Base-by-base conservation (phyloP, 768 basidiomycete genomes). In the Lyophyllum shimeji region DNA sequence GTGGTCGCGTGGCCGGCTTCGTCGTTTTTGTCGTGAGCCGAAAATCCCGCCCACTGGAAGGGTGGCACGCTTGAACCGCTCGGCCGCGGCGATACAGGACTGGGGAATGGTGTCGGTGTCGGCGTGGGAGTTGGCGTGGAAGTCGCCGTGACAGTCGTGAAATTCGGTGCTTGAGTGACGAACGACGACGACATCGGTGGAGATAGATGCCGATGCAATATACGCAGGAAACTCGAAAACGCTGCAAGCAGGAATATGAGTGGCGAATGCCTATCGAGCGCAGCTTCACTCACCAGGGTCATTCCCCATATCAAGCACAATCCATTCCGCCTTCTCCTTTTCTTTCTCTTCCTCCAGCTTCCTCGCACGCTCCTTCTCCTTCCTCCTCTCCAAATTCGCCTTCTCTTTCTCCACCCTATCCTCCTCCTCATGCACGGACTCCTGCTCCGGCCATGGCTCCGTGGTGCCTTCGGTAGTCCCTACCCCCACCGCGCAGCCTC, bases 301-400 rank as follows among this genome's bases (percentile, higher is more conserved):
- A 23, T 40, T 57, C 1, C 78, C 74, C 67, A 84, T 64, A 63
- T 84, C 83, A 18, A 84, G 66, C 8, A 79, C 75, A 17, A 84
- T 69, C 79, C 77, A 84, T 52, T 83, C 81, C 0, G 69, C 74
- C 24, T 70, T 71, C 9, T 63, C 60, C 48, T 60, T 62, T 46
- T 58, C 62, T 13, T 33, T 45, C 31, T 56, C 62, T 31, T 60
- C 49, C 43, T 55, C 60, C 50, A 46, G 58, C 33, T 31, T 57
- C 58, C 50, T 64, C 39, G 45, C 61, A 56, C 53, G 57, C 59
- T 67, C 60, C 55, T 62, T 65, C 55, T 46, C 42, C 43, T 62
- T 65, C 47, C 61, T 60, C 29, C 51, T 44, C 58, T 60, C 59
- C 45, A 50, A 21, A 43, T 59, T 61, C 2, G 50, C 50, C 40